A percentile compares a stretch with the other conserved stretches of the same genome.
Conservation (phyloP, 2,329 filamentous ascomycete genomes). For the Xylaria multiplex region DNA sequence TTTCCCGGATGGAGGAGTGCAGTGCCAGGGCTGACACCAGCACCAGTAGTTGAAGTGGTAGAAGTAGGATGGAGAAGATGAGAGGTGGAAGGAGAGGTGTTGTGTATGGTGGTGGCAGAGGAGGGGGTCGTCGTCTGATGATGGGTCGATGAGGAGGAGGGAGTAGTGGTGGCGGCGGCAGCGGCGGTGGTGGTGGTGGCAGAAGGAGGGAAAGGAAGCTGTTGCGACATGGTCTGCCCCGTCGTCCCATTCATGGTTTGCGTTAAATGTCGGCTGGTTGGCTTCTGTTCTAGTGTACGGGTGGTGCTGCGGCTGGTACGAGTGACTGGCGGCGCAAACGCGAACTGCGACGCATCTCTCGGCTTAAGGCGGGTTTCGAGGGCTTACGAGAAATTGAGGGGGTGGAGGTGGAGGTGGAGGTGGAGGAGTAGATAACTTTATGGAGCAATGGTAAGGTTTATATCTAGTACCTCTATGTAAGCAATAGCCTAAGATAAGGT, state of each 20-base stretch:
- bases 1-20: background rate
- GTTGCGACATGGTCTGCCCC: slow-evolving; percentile 32
- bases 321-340: slow-evolving; percentile 13
- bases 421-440: slow-evolving; percentile 19
- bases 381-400: slow-evolving; percentile 42
- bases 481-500: background rate
- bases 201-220: slow-evolving; percentile 25
- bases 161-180: background rate
- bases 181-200: background rate
- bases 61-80: slow-evolving; percentile 14
- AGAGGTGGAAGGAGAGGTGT: slow-evolving; percentile 10
- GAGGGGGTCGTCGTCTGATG: slow-evolving; percentile 9
- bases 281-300: slow-evolving; percentile 9
- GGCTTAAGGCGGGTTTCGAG: slow-evolving; percentile 51
- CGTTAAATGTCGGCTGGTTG: slow-evolving; percentile 1
- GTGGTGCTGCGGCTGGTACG: slow-evolving; percentile 3
- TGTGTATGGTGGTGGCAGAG: background rate
- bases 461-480: slow-evolving; percentile 17
- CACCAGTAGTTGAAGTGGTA: background rate
- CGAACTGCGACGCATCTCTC: slow-evolving; percentile 38
- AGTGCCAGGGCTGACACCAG: background rate
- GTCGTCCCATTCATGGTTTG: slow-evolving; percentile 19
- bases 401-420: slow-evolving; percentile 29
- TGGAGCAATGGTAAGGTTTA: slow-evolving; percentile 30
- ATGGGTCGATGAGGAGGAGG: background rate